A percentile compares a stretch with the other conserved stretches of the same genome.
These are phyloP conservation scores for Globisporangium canariense DNA, from an alignment of 352 stramenopile species.

Conservation along the genomic window DNA sequence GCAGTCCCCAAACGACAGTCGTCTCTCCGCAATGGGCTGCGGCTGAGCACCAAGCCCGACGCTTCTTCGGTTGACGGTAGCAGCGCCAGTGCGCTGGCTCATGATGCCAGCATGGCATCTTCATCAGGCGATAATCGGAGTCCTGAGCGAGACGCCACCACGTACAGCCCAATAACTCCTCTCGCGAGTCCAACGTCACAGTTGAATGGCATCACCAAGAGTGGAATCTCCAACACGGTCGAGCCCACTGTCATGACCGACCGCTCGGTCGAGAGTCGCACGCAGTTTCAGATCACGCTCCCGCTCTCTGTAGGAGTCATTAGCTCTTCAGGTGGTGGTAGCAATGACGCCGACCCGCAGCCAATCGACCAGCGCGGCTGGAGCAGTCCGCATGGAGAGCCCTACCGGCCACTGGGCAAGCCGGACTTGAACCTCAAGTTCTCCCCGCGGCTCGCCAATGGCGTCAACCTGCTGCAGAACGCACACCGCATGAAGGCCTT, in stretches of 20 bases:
- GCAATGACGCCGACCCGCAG: not conserved
- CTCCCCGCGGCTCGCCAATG: conserved; percentile 43
- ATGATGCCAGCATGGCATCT: not conserved
- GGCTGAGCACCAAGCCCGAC: not conserved
- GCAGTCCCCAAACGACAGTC: conserved; percentile 5
- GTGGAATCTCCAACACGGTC: not conserved
- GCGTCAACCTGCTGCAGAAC: conserved; percentile 35
- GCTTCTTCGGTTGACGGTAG: too few relatives aligned
- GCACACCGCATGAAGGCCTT: conserved; percentile 24
- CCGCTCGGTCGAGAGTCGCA: conserved; percentile 49
- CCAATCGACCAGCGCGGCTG: conserved; percentile 39
- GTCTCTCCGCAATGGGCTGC: not conserved
- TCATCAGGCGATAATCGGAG: not conserved
- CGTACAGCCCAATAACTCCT: not conserved
- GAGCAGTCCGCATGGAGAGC: conserved; percentile 68
- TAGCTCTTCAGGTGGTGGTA: not conserved
- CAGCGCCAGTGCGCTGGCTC: not conserved
- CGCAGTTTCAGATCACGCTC: conserved; percentile 47
- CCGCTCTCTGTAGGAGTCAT: conserved; percentile 18
- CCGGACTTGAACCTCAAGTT: conserved; percentile 68
- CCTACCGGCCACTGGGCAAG: conserved; percentile 63
- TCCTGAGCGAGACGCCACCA: not conserved
- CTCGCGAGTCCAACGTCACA: conserved; percentile 4
- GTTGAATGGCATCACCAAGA: not conserved
- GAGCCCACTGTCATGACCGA: conserved; percentile 21